Conservation (phyloP, 164 flowering plant genomes). For the Chloranthus sessilifolius region DNA sequence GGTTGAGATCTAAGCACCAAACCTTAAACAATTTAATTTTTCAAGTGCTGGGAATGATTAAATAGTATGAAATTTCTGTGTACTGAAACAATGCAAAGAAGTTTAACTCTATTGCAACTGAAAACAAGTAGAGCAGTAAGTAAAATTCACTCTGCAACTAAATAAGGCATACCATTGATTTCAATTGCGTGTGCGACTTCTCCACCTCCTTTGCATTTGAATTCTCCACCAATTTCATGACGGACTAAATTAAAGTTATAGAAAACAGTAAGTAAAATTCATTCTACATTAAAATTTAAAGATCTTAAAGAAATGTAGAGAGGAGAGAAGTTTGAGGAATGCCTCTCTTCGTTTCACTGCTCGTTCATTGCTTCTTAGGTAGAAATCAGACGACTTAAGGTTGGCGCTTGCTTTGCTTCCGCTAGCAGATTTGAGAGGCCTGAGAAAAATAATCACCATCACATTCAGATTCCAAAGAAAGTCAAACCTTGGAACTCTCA, state of each 20-base stretch:
- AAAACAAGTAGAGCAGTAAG: too few species aligned
- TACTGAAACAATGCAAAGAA: too few species aligned
- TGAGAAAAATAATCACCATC: slow-evolving; percentile 15
- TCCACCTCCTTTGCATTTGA: slow-evolving; percentile 36
- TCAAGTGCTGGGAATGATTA: too few species aligned
- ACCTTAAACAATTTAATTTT: too few species aligned
- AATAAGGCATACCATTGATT: slow-evolving; percentile 45
- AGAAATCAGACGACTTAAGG: slow-evolving; percentile 23
- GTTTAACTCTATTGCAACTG: too few species aligned
- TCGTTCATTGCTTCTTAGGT: slow-evolving; percentile 38
- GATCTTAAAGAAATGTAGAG: too few species aligned
- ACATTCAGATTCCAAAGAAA: too few species aligned
- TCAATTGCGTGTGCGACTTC: slow-evolving; percentile 29
- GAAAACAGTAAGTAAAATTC: neutral
- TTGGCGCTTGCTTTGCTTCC: slow-evolving; percentile 23
- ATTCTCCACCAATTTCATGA: slow-evolving; percentile 40
- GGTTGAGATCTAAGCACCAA: too few species aligned
- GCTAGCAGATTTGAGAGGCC: slow-evolving; percentile 28
- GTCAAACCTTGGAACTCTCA: too few species aligned
- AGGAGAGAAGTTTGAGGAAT: slow-evolving; percentile 6
- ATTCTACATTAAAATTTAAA: neutral
- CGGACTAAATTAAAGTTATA: slow-evolving; percentile 7
- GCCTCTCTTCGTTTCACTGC: slow-evolving; percentile 56
- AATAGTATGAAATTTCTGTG: too few species aligned
- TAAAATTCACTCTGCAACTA: too few species aligned